Evolutionary conservation across 345 rosid genomes (phyloP), one percentile per base, ranked within the genome.

Genomic region (Ceriops tagal): DNA sequence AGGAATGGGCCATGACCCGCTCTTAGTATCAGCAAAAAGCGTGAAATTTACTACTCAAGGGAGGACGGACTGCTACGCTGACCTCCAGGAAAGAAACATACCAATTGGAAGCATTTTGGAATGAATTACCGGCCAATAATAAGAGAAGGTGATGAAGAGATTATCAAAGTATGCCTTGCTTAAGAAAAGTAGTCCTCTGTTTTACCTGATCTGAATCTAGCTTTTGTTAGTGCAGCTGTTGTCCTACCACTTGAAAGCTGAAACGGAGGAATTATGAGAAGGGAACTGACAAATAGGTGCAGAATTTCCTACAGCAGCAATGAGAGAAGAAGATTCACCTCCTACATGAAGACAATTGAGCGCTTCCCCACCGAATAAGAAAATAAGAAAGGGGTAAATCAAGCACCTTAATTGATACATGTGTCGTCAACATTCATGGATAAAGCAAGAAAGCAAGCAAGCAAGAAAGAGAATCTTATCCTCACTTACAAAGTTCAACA

Each of bases 201-300:
- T 24, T 24, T 24, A 24, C 26, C 26, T 24, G 26, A 24, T 24
- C 26, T 1, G 1, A 24, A 24, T 24, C 26, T 24, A 24, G 26
- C 26, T 24, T 24, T 24, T 24, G 26, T 24, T 24, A 24, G 26
- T 24, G 26, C 26, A 24, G 26, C 26, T 24, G 26, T 79, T 74
- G 19, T 71, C 57, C 71, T 92, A 95, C 98, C 99, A 96, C 80
- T 90, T 92, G 91, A 93, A 90, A 35, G 96, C 82, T 0, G 98
- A 89, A 69, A 96, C 86, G 98, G 97, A 96, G 66, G 98, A 92
- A 67, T 66, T 39, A 76, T 96, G 98, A 53, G 98, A 87, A 64
- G 96, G 76, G 64, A 92, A 92, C 65, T 86, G 93, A 77, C 78
- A 88, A 61, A 83, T 82, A 16, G 99, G 99, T 68, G 96, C 97